phyloP scores from a whole-genome alignment of 441 rosid genomes.

The Gossypium gossypioides region DNA sequence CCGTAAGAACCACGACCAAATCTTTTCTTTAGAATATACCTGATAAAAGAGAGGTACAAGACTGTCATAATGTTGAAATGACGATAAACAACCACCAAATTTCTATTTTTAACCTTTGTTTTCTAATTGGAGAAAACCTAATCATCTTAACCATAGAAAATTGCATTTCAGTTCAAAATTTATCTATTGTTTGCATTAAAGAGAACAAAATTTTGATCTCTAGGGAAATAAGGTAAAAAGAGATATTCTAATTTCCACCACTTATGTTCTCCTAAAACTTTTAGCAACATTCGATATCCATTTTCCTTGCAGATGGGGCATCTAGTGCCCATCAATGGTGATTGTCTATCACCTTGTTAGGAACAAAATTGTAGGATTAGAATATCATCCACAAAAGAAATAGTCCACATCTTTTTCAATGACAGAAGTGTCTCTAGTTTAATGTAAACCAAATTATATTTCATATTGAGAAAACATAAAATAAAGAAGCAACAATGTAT shows the following conservation, averaged over 20 bases:
- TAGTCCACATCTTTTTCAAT: background rate
- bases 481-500: background rate
- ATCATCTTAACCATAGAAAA: background rate
- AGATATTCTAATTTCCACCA: background rate
- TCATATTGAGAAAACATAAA: background rate
- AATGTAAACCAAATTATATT: background rate
- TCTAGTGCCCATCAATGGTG: background rate
- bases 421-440: background rate
- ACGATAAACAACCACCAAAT: background rate
- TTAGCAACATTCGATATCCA: background rate
- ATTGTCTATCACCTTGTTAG: background rate
- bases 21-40: slow-evolving; percentile 77
- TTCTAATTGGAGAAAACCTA: background rate
- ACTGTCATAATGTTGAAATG: slow-evolving; percentile 8
- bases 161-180: background rate
- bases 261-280: background rate
- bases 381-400: background rate
- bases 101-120: background rate
- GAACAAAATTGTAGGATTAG: background rate
- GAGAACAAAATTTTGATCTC: background rate
- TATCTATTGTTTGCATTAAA: background rate
- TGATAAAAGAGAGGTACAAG: slow-evolving; percentile 23
- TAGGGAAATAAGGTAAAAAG: background rate
- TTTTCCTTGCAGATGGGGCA: background rate
- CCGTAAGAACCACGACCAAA: slow-evolving; percentile 93